Evolutionary conservation across 1,284 basidiomycete species (phyloP), one percentile per base, ranked within the genome.

Genomic region (Wolfiporia cocos): DNA sequence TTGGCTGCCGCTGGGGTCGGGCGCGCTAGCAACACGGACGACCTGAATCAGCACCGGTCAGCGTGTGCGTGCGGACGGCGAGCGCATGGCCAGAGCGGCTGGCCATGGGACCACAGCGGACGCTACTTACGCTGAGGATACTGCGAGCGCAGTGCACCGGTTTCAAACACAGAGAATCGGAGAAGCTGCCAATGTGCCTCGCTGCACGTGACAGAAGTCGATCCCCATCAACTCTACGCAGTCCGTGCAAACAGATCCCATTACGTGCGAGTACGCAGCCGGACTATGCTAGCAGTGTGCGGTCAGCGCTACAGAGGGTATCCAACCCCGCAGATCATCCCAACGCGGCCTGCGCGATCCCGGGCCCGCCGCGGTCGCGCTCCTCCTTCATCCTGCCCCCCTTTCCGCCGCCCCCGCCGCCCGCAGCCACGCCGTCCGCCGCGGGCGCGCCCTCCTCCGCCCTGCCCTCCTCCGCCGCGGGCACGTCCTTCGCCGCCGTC

Each of bases 391-490:
- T 49, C 43, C 52, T 48, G 39, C 38, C 50, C 45, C 52, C 51
- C 54, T 52, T 58, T 34, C 49, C 52, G 39, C 49, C 50, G 33
- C 46, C 53, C 43, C 49, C 38, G 42, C 46, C 41, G 2, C 44
- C 46, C 30, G 42, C 50, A n/a, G n/a, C n/a, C 40, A 44, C 47
- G 41, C 37, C 42, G 17, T 34, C 47, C 21, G 46, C 28, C 14
- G 33, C 49, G 34, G 68, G 65, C 37, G 56, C 57, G 38, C 51
- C 66, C 30, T 61, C 51, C 11, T 70, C 63, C 34, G 59, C 60
- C n/a, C n/a, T n/a, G n/a, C n/a, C n/a, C 23, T 70, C 65, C 37
- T 66, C 68, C 45, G 70, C 62, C 39, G 49, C 56, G 39, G 54
- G 39, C 48, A 46, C 50, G 46, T 28, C 54, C 52, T 57, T 65